These are phyloP conservation scores for Ceratobasidium sp. DNA, from an alignment of 1,284 basidiomycete genomes.

Conservation along the genomic window DNA sequence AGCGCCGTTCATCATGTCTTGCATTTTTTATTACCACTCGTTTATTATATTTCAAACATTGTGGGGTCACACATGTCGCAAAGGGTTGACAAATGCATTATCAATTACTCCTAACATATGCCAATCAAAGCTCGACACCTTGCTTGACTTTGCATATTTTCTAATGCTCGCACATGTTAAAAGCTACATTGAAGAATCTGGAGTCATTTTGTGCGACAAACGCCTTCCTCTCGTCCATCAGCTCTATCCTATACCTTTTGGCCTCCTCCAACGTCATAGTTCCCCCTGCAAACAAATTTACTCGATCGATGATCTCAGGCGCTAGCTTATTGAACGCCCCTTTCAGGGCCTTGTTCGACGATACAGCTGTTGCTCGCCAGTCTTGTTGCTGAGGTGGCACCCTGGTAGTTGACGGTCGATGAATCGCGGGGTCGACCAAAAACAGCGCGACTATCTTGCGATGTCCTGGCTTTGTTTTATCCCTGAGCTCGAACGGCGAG, in stretches of 20 bases:
- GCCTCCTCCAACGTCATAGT: slow-evolving; percentile 13
- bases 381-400: slow-evolving; percentile 52
- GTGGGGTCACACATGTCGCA: too few relatives aligned
- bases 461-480: slow-evolving; percentile 52
- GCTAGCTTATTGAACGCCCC: background rate
- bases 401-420: slow-evolving; percentile 50
- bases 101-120: too few relatives aligned
- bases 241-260: slow-evolving; percentile 15
- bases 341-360: slow-evolving; percentile 5
- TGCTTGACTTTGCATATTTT: too few relatives aligned
- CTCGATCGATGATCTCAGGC: slow-evolving; percentile 14
- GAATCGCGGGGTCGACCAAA: slow-evolving; percentile 53
- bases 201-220: slow-evolving; percentile 6
- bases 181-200: background rate
- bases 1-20: too few relatives aligned
- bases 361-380: slow-evolving; percentile 13
- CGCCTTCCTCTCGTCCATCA: slow-evolving; percentile 27
- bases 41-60: too few relatives aligned
- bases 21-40: too few relatives aligned
- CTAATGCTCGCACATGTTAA: slow-evolving; percentile 21
- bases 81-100: too few relatives aligned
- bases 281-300: slow-evolving; percentile 1
- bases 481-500: slow-evolving; percentile 52
- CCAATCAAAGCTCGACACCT: too few relatives aligned
- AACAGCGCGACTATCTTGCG: slow-evolving; percentile 55